A percentile compares a stretch with the other conserved stretches of the same genome.
These are phyloP conservation scores for Leptographium procerum DNA, from an alignment of 2,329 filamentous ascomycete genomes.

Conservation along the genomic window DNA sequence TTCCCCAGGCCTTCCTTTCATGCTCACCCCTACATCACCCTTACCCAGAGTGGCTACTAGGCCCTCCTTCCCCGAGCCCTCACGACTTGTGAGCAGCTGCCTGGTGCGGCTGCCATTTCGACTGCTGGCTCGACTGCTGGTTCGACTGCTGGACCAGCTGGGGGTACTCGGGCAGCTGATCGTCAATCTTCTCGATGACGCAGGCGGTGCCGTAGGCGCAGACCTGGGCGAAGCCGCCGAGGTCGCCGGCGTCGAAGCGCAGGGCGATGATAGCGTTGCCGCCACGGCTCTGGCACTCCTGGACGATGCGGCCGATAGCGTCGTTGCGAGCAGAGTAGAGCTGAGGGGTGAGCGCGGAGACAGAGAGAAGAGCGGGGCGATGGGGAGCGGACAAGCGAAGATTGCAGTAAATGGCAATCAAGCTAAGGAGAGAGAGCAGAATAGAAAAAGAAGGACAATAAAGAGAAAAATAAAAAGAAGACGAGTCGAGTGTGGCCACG, in stretches of 20 bases:
- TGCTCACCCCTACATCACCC: no score
- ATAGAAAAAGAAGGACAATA: not conserved
- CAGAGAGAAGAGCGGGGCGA: no score
- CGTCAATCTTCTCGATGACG: constrained; percentile 43
- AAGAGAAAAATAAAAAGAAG: not conserved
- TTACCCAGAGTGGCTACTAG: no score
- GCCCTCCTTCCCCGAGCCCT: no score
- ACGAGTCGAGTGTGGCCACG: constrained; percentile 1
- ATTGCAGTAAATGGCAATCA: no score
- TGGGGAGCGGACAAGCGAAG: not conserved
- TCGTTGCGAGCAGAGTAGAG: constrained; percentile 48
- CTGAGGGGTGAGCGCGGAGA: constrained; percentile 4
- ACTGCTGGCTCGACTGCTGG: no score
- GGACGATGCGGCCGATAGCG: constrained; percentile 42
- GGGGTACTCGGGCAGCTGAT: constrained; percentile 14
- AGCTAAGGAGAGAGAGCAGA: not conserved
- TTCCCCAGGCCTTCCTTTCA: no score
- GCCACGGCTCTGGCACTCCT: constrained; percentile 44
- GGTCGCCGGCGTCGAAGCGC: constrained; percentile 44
- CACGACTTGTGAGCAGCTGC: not conserved
- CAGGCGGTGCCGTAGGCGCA: constrained; percentile 51
- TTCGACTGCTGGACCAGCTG: constrained; percentile 13
- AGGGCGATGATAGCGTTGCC: constrained; percentile 50
- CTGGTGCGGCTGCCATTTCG: not conserved
- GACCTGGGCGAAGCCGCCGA: constrained; percentile 45